Conservation (phyloP, 805 yeast species). For the Phaffomyces thermotolerans region DNA sequence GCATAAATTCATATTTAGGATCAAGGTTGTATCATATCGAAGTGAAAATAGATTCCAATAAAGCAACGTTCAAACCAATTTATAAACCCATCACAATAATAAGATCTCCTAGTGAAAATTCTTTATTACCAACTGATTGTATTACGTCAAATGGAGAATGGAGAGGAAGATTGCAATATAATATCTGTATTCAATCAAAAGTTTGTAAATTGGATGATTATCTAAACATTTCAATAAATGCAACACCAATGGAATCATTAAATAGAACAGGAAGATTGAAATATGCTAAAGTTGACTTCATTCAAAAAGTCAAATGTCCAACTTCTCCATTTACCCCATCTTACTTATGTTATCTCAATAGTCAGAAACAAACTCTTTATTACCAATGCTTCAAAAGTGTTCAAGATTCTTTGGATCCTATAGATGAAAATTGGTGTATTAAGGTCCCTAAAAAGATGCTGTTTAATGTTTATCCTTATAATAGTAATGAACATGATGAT, state of each 20-base stretch:
- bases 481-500: slow-evolving; percentile 7
- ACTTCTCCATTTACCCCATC: not conserved
- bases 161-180: slow-evolving; percentile 14
- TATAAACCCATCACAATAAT: slow-evolving; percentile 7
- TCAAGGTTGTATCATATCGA: slow-evolving; percentile 12
- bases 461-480: slow-evolving; percentile 12
- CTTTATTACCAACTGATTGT: slow-evolving; percentile 9
- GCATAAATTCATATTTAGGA: slow-evolving; percentile 8
- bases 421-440: slow-evolving; percentile 5
- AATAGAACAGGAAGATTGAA: slow-evolving; percentile 5
- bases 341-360: not conserved
- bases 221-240: slow-evolving; percentile 7
- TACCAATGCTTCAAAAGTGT: not conserved
- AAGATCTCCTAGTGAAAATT: slow-evolving; percentile 13
- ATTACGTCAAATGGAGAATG: slow-evolving; percentile 12
- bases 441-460: slow-evolving; percentile 7
- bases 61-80: not conserved
- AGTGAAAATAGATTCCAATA: slow-evolving; percentile 1
- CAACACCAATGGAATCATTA: slow-evolving; percentile 2
- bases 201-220: slow-evolving; percentile 10
- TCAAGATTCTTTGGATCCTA: not conserved
- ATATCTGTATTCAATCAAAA: slow-evolving; percentile 12
- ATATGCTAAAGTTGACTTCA: slow-evolving; percentile 10
- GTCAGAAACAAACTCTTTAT: slow-evolving; percentile 2
- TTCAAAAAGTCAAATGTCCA: slow-evolving; percentile 14